phyloP scores from a whole-genome alignment of 1,139 yeast species.

The Blastobotrys apis region DNA sequence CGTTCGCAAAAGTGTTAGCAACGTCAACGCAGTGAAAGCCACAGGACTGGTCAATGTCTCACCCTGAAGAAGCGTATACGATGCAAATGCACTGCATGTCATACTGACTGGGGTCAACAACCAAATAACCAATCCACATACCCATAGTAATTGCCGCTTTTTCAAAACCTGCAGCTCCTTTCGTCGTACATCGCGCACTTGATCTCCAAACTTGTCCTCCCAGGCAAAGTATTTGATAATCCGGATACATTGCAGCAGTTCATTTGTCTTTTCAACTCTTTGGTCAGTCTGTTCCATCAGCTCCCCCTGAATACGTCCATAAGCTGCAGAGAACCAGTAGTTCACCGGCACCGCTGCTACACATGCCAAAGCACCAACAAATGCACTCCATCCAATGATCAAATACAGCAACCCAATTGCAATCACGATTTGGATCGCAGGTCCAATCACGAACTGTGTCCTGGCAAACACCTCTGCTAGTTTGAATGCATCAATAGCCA shows the following conservation, averaged over 20 bases:
- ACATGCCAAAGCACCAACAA: slow-evolving; percentile 69
- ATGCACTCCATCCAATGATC: slow-evolving; percentile 83
- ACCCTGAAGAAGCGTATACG: slow-evolving; percentile 69
- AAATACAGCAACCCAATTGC: slow-evolving; percentile 63
- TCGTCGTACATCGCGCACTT: slow-evolving; percentile 64
- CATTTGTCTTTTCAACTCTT: slow-evolving; percentile 88
- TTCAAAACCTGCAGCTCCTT: slow-evolving; percentile 61
- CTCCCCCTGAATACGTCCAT: slow-evolving; percentile 63
- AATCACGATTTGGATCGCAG: slow-evolving; percentile 62
- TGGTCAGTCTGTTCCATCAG: slow-evolving; percentile 77
- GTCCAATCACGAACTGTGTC: slow-evolving; percentile 70
- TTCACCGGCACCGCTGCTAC: slow-evolving; percentile 66
- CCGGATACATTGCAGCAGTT: slow-evolving; percentile 87
- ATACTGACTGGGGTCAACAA: slow-evolving; percentile 75
- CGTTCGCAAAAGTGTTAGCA: slow-evolving; percentile 73
- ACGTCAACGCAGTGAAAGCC: slow-evolving; percentile 85
- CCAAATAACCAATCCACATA: slow-evolving; percentile 62
- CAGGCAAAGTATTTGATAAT: slow-evolving; percentile 94
- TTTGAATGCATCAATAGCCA: slow-evolving; percentile 93
- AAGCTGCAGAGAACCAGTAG: slow-evolving; percentile 53
- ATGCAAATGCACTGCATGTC: slow-evolving; percentile 72
- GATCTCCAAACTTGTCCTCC: slow-evolving; percentile 79
- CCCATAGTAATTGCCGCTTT: slow-evolving; percentile 63
- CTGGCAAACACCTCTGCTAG: slow-evolving; percentile 88
- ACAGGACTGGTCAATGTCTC: slow-evolving; percentile 75